Evolutionary conservation across 2,329 filamentous ascomycete genomes (phyloP).

Genomic region (Dactylella cylindrospora): DNA sequence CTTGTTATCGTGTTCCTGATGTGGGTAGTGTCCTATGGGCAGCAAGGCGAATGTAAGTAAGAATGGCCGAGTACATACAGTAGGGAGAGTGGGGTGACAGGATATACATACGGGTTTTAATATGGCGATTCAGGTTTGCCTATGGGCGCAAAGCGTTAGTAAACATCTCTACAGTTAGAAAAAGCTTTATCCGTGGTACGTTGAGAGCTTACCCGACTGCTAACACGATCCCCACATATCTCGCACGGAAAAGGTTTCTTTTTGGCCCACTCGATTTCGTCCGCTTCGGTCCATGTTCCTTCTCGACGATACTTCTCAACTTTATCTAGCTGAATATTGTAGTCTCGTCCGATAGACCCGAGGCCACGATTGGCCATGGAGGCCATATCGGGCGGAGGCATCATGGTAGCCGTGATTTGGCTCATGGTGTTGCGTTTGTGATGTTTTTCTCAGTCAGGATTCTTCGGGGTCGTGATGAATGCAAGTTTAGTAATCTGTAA

Average conservation of each 20-base stretch:
- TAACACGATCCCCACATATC: constrained; percentile 47
- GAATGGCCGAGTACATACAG: too few relatives aligned
- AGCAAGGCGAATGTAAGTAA: constrained; percentile 4
- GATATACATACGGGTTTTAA: constrained; percentile 30
- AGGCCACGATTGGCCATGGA: constrained; percentile 41
- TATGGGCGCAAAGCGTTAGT: too few relatives aligned
- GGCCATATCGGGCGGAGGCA: constrained; percentile 42
- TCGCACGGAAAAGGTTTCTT: constrained; percentile 49
- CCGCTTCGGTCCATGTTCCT: constrained; percentile 48
- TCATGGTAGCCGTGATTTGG: constrained; percentile 42
- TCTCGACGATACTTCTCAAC: constrained; percentile 48
- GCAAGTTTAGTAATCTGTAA: background rate
- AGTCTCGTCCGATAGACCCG: constrained; percentile 41
- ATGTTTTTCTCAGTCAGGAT: constrained; percentile 1
- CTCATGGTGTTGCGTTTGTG: constrained; percentile 18
- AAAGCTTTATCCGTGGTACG: too few relatives aligned
- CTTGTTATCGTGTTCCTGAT: constrained; percentile 44
- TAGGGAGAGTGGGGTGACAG: background rate
- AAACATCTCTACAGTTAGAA: too few relatives aligned
- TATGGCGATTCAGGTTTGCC: constrained; percentile 43
- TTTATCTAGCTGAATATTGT: constrained; percentile 49
- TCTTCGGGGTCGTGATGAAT: background rate
- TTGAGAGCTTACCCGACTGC: constrained; percentile 47
- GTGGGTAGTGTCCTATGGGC: constrained; percentile 31
- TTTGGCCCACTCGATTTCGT: constrained; percentile 47